Conservation (phyloP, 768 basidiomycete genomes). For the Suillus placidus region DNA sequence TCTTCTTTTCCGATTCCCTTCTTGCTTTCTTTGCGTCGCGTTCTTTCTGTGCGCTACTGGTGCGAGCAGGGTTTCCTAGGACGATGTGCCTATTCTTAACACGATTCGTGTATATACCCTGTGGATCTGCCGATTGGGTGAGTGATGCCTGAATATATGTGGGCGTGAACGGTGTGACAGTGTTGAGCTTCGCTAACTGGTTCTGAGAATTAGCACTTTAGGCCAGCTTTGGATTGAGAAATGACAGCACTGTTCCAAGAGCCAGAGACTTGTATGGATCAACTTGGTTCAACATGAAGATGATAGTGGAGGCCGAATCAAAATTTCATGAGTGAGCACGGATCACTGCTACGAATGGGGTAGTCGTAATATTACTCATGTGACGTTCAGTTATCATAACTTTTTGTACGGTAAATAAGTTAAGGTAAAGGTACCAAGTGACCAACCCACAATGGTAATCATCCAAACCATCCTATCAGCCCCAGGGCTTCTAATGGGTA, state of each 20-base stretch:
- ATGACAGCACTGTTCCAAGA: conserved; percentile 19
- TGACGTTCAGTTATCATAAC: no score
- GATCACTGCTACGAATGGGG: no score
- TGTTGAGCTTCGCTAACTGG: conserved; percentile 40
- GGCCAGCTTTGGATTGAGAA: not conserved
- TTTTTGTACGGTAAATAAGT: no score
- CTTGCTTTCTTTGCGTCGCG: conserved; percentile 49
- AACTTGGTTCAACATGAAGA: conserved; percentile 6
- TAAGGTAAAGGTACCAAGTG: no score
- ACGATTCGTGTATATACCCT: conserved; percentile 61
- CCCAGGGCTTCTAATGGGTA: not conserved
- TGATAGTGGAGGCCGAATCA: not conserved
- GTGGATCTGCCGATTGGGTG: conserved; percentile 55
- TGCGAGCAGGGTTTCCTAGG: conserved; percentile 70
- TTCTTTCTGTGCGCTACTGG: conserved; percentile 57
- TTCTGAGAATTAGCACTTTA: conserved; percentile 22
- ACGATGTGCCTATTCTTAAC: conserved; percentile 68
- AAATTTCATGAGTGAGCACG: no score
- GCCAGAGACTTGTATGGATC: conserved; percentile 30
- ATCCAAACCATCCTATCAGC: not conserved
- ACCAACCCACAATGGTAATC: not conserved
- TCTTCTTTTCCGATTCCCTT: conserved; percentile 46
- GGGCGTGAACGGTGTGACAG: conserved; percentile 58
- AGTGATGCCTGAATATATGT: conserved; percentile 61
- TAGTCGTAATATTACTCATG: no score